Evolutionary conservation across 2,329 filamentous ascomycete genomes (phyloP).

Genomic region (Fusarium palustre): DNA sequence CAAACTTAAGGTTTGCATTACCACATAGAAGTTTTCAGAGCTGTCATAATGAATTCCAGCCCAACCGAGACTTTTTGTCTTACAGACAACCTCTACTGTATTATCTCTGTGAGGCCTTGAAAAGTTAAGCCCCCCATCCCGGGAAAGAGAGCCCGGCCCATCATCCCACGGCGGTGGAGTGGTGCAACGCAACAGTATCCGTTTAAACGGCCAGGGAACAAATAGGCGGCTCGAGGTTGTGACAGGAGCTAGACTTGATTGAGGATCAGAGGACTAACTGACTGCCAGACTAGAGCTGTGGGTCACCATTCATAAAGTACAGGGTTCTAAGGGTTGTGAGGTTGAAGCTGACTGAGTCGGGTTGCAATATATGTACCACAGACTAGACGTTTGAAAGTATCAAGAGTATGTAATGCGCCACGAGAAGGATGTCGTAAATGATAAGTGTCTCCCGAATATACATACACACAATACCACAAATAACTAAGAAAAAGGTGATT

Average conservation of each 20-base stretch:
- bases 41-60: conserved; percentile 17
- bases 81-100: background rate
- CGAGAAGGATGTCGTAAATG: too few relatives aligned
- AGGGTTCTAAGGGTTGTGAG: background rate
- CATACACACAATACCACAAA: background rate
- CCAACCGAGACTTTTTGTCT: conserved; percentile 18
- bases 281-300: background rate
- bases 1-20: conserved; percentile 5
- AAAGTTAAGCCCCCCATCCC: background rate
- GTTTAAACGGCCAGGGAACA: conserved; percentile 17
- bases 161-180: conserved; percentile 38
- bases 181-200: conserved; percentile 12
- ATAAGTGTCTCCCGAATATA: background rate
- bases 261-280: conserved; percentile 3
- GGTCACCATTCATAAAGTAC: conserved; percentile 2
- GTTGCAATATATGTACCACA: background rate
- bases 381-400: background rate
- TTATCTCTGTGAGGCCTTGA: background rate
- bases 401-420: background rate
- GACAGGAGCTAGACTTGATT: conserved; percentile 18
- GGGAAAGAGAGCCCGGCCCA: conserved; percentile 16
- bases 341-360: background rate
- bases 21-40: conserved; percentile 21
- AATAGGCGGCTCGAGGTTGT: conserved; percentile 21
- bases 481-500: background rate